These are phyloP conservation scores for Helicocarpus griseus DNA, from an alignment of 2,329 filamentous ascomycete genomes.

Conservation along the genomic window DNA sequence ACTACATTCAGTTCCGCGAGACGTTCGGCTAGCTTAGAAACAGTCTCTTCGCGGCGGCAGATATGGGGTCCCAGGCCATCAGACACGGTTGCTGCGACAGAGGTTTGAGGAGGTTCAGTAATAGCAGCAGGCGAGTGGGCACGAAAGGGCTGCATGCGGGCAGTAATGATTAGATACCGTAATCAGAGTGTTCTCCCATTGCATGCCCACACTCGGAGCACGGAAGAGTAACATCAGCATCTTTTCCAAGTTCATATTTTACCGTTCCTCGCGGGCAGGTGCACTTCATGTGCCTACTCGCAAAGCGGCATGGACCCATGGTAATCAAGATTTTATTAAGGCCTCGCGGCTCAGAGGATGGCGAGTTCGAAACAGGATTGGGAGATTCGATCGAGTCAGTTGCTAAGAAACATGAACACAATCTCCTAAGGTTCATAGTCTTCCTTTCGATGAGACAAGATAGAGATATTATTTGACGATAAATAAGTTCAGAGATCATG, in stretches of 20 bases:
- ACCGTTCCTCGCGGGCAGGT: not conserved
- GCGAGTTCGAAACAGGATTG: too few species aligned
- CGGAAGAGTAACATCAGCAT: not conserved
- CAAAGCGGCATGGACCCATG: not conserved
- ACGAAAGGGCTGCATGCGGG: not conserved
- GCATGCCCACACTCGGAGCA: not conserved
- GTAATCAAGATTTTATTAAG: not conserved
- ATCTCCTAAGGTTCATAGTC: too few species aligned
- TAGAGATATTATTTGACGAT: too few species aligned
- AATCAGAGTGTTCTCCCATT: not conserved
- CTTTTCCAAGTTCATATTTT: not conserved
- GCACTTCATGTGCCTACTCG: not conserved
- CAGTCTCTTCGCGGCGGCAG: constrained; percentile 1
- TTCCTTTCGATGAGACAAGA: too few species aligned
- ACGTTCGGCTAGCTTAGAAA: not conserved
- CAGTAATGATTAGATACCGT: not conserved
- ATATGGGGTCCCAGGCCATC: not conserved
- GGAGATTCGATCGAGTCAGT: too few species aligned
- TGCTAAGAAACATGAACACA: too few species aligned
- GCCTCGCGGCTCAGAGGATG: too few species aligned
- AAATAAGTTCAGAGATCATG: too few species aligned
- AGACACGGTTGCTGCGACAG: too few species aligned
- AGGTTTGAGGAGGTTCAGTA: not conserved
- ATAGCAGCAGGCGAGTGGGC: too few species aligned
- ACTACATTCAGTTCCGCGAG: not conserved